Conservation (phyloP, 2,329 filamentous ascomycete species). For the Alternaria burnsii region DNA sequence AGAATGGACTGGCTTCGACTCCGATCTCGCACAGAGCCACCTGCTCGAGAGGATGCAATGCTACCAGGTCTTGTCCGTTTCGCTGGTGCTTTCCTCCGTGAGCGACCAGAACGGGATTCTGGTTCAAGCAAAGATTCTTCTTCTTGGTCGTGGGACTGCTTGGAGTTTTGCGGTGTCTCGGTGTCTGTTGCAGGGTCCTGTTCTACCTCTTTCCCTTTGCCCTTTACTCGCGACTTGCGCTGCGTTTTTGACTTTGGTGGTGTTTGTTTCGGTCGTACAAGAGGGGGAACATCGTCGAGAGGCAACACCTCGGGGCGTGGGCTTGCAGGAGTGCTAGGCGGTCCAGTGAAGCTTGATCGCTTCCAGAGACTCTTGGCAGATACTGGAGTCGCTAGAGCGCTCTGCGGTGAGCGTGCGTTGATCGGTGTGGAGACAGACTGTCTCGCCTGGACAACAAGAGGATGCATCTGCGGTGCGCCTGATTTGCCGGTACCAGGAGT, state of each 20-base stretch:
- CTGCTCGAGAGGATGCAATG: constrained; percentile 57
- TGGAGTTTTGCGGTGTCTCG: constrained; percentile 25
- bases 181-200: constrained; percentile 21
- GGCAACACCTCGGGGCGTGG: constrained; percentile 38
- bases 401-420: constrained; percentile 35
- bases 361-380: constrained; percentile 47
- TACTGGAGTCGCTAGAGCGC: constrained; percentile 36
- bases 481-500: constrained; percentile 26
- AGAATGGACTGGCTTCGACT: constrained; percentile 60
- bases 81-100: constrained; percentile 40
- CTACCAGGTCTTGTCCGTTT: constrained; percentile 50
- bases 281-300: constrained; percentile 39
- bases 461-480: constrained; percentile 32
- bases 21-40: constrained; percentile 54
- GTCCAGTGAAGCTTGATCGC: constrained; percentile 22
- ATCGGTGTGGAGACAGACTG: constrained; percentile 40
- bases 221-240: constrained; percentile 36
- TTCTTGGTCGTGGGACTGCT: constrained; percentile 25
- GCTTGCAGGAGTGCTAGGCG: constrained; percentile 25
- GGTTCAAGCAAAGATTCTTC: constrained; percentile 37
- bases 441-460: constrained; percentile 34
- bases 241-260: constrained; percentile 34
- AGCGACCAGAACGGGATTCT: constrained; percentile 41
- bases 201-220: constrained; percentile 37
- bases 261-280: constrained; percentile 26